Base-by-base conservation (phyloP, 257 asterid species). In the Cynanchum wilfordii region DNA sequence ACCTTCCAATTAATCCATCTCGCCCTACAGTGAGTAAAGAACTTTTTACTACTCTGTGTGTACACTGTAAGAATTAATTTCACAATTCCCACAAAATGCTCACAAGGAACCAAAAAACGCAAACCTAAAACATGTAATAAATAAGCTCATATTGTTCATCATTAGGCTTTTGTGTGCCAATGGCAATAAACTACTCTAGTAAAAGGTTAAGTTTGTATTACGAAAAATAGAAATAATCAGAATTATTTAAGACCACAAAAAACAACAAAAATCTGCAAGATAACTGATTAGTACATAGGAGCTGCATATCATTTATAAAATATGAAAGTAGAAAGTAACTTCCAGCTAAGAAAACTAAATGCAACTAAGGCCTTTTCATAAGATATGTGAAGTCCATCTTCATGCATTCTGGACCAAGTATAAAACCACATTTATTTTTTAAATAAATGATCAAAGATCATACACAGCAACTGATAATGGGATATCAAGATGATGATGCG, bases 1-100 rank as follows among this genome's bases (percentile, higher is more conserved):
- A 91, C 86, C 96, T 92, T 95, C 99, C 99, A 95, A 76, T 91
- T 95, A 82, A 89, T 76, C 99, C 99, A 91, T 82, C 99, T 92
- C 5, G 98, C 96, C 97, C 98, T 93, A 79, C 87, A 84, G 47
- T 27, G 36, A 56, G 76, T 64, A 79, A 69, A 20, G 16, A 29
- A 69, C 19, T 19, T 13, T 42, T 55, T 52, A 50, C 66, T 40
- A 19, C 40, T 60, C n/a, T 36, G 38, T 10, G 27, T 17, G 33
- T 15, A 11, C 7, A 15, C 44, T 10, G 13, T 52, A 19, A 69
- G 59, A 30, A 30, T 29, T 52, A 50, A 17, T 50, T 55, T 16
- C 16, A 49, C 11, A 27, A 19, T 50, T 69, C 20, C 40, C 58
- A 50, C 24, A 69, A 40, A 55, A 69, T 50, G 30, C 50, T 51